Percentiles rank a stretch among this genome's conserved stretches.
Conservation (phyloP, 179 eudicot genomes). For the Drosera spatulata region DNA sequence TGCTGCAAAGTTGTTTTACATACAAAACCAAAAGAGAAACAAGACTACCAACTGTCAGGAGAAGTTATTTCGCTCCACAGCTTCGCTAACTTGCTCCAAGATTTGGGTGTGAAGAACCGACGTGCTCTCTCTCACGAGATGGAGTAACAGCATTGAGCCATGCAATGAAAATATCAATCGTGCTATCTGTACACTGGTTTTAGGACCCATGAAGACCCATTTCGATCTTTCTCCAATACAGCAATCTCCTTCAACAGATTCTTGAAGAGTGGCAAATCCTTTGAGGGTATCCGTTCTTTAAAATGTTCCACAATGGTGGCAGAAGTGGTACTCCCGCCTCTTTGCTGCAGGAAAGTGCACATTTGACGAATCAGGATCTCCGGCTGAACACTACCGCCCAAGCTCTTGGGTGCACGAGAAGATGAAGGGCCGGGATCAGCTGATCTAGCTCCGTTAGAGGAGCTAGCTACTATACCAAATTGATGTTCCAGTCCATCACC, state of each 20-base stretch:
- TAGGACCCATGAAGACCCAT: conserved; percentile 75
- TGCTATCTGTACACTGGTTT: conserved; percentile 55
- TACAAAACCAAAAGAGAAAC: too few relatives aligned
- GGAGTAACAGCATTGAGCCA: too few relatives aligned
- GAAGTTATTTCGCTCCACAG: too few relatives aligned
- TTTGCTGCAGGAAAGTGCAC: conserved; percentile 66
- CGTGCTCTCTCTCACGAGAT: too few relatives aligned
- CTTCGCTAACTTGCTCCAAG: too few relatives aligned
- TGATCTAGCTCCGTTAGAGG: conserved; percentile 18
- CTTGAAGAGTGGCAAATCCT: conserved; percentile 80
- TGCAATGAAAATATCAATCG: too few relatives aligned
- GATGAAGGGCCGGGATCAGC: conserved; percentile 15
- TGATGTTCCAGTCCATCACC: conserved; percentile 88
- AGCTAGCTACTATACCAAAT: conserved; percentile 31
- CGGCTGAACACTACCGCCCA: conserved; percentile 41
- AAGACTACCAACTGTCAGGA: too few relatives aligned
- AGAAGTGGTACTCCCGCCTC: conserved; percentile 65
- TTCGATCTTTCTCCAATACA: conserved; percentile 41
- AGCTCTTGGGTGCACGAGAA: conserved; percentile 30
- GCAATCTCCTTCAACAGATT: conserved; percentile 94
- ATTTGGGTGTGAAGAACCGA: too few relatives aligned
- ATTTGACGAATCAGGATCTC: conserved; percentile 77
- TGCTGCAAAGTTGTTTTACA: too few relatives aligned
- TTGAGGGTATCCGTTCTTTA: conserved; percentile 63
- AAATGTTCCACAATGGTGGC: conserved; percentile 70